Base-by-base conservation (phyloP, 441 rosid genomes). In the Populus hybrid region DNA sequence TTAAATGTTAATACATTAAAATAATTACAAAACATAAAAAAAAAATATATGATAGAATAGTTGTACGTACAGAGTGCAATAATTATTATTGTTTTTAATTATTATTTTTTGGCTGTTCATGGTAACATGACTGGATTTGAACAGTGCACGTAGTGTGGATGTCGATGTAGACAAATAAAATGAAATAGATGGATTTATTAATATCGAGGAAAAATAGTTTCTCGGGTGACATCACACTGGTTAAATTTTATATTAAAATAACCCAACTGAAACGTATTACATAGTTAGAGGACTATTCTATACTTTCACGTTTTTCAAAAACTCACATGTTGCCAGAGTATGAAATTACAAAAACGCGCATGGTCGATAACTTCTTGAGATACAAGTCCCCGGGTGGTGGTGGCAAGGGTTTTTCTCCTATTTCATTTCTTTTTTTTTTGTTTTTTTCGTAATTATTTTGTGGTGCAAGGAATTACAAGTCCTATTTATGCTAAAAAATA, bases 391-490 rank as follows among this genome's bases (percentile, higher is more conserved):
- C 30, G 0, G 0, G 32, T 66, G 12, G 16, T 26, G 35, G 69
- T 66, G 69, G 69, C 34, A 2, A 26, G 4, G 35, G 69, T 50
- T 14, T 14, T 50, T 50, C 57, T 46, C 54, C 0, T 42, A 42
- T 42, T 42, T 40, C 14, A 40, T 3, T n/a, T 24, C 24, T 26
- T 26, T 26, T 2, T 77, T 75, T 61, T 3, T n/a, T 24, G 24
- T 26, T 26, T 26, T 2, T 77, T 75, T 61, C 73, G 14, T 4
- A 26, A 73, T 40, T 42, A 67, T 69, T 16, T 61, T 72, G 74
- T 74, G 73, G 83, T 77, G n/a, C 75, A 38, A 28, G 38, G 63
- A 20, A 76, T 68, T 67, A 42, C 66, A 32, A 12, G 11, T 40
- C n/a, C 57, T 46, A 16, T 50, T 50, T 14, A 16, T 46, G 57